Evolutionary conservation across 1,139 yeast species (phyloP).

Genomic region (Diutina mesorugosa): DNA sequence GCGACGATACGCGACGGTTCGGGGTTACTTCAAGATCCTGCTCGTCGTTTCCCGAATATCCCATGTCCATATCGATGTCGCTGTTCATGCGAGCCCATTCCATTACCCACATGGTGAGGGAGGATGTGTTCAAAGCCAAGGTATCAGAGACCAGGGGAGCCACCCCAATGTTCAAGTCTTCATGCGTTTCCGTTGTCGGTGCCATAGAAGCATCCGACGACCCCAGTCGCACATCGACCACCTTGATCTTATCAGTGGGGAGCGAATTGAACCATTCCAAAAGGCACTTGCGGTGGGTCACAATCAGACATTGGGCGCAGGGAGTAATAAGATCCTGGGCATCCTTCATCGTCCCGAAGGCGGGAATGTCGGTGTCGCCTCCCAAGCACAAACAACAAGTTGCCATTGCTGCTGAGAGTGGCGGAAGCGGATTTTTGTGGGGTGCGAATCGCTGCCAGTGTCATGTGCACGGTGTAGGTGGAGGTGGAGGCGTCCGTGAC

Average conservation of each 20-base stretch:
- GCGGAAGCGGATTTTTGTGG: neutral
- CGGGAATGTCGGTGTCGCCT: slow-evolving; percentile 25
- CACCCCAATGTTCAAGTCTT: slow-evolving; percentile 4
- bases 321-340: slow-evolving; percentile 29
- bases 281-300: slow-evolving; percentile 27
- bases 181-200: slow-evolving; percentile 13
- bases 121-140: neutral
- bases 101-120: neutral
- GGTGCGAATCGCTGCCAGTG: neutral
- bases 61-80: neutral
- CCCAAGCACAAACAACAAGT: slow-evolving; percentile 32
- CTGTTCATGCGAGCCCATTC: neutral
- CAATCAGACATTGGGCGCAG: slow-evolving; percentile 25
- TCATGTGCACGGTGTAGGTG: neutral
- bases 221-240: neutral
- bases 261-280: slow-evolving; percentile 32
- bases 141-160: neutral
- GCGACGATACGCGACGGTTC: neutral
- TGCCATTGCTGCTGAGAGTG: neutral
- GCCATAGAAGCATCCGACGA: neutral
- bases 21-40: neutral
- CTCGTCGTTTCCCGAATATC: neutral
- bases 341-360: slow-evolving; percentile 25
- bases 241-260: slow-evolving; percentile 5
- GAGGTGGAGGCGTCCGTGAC: neutral